phyloP scores from a whole-genome alignment of 805 yeast genomes.

The Tetrapisispora iriomotensis region DNA sequence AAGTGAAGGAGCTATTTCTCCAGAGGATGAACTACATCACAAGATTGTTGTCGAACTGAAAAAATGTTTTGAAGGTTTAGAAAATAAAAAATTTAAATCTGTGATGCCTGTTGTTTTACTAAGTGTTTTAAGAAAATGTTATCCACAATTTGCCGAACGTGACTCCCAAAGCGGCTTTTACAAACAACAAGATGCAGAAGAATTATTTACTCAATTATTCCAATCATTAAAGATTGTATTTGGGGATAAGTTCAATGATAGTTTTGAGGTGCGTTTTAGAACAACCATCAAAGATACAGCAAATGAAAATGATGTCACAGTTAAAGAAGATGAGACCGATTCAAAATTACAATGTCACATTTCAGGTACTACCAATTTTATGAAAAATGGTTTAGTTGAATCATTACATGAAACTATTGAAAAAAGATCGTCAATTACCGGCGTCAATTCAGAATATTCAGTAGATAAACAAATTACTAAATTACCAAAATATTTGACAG shows the following conservation, averaged over 20 bases:
- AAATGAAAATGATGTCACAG: conserved; percentile 39
- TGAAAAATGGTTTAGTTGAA: conserved; percentile 71
- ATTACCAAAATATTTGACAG: conserved; percentile 78
- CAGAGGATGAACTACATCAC: conserved; percentile 28
- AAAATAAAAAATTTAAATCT: conserved; percentile 33
- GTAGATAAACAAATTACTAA: conserved; percentile 51
- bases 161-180: conserved; percentile 54
- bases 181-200: conserved; percentile 98
- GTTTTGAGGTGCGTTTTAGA: conserved; percentile 57
- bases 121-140: conserved; percentile 50
- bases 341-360: conserved; percentile 84
- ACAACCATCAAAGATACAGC: conserved; percentile 54
- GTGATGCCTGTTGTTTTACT: conserved; percentile 64
- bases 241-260: conserved; percentile 41
- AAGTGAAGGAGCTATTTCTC: conserved; percentile 22
- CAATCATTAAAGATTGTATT: conserved; percentile 37
- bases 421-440: conserved; percentile 63
- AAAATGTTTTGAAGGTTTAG: conserved; percentile 34
- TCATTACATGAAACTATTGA: conserved; percentile 70
- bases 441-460: conserved; percentile 60
- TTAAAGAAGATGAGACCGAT: conserved; percentile 43
- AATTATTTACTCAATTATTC: conserved; percentile 75
- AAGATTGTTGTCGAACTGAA: conserved; percentile 41
- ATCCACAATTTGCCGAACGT: conserved; percentile 86
- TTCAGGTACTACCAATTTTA: conserved; percentile 70